Base-by-base conservation (phyloP, 2,329 filamentous ascomycete genomes). In the Ophiostoma fasciatum region DNA sequence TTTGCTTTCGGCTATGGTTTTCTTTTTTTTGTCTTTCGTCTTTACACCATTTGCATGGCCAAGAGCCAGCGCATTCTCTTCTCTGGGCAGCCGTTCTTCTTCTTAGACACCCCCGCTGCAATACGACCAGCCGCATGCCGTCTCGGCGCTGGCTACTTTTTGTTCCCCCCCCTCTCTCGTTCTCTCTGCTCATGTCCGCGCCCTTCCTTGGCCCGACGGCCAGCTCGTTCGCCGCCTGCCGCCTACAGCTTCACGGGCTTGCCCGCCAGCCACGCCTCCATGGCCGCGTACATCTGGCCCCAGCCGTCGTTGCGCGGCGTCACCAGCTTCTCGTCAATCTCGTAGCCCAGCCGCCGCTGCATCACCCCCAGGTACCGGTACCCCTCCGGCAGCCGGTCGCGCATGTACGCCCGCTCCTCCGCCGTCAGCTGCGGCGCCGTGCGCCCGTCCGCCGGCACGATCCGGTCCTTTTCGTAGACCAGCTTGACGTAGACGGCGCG, bases 401-500 rank as follows among this genome's bases (percentile, higher is more conserved):
- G 13, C 32, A 66, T 50, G 30, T 54, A 51, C 11, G 52, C 51
- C 19, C 46, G 38, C 25, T 57, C 52, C 11, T 57, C 53, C 19
- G 44, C 35, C n/a, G 50, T 39, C 41, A 66, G 62, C 1, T 26
- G 38, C 0, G 63, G 63, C 13, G 50, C 51, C 6, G 49, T 49
- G 43, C 45, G 49, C 26, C 63, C 62, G 42, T 65, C 57, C 26
- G 60, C 57, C 4, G 62, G 54, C 3, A 65, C 54, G 21, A 66
- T 48, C 51, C 63, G 65, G 52, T 66, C 63, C 50, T 65, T 64
- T 42, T 64, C 63, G 47, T 64, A 63, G 43, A 64, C 56, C 35
- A 65, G 52, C 52, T 65, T 65, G 50, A 63, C 60, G 42, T 59
- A 63, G 33, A 53, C 52, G 32, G 59, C 51, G 45, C 56, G 58